Evolutionary conservation across 345 rosid species (phyloP).

Genomic region (Corchorus capsularis): DNA sequence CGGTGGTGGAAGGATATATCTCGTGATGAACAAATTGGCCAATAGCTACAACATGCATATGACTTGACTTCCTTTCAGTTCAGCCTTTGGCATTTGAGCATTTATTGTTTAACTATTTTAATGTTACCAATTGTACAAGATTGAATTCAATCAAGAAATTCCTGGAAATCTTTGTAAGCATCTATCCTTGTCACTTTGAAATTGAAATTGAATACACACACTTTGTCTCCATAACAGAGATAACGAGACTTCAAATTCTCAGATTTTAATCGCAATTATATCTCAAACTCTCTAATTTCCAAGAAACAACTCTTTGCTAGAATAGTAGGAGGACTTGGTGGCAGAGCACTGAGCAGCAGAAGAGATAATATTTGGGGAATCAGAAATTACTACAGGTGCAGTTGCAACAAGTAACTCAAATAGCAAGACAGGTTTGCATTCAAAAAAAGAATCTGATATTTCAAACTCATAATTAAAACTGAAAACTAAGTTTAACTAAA

Average conservation of each 20-base stretch:
- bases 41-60: too few species aligned
- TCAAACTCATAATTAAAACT: too few species aligned
- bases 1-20: slow-evolving; percentile 17
- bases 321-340: slow-evolving; percentile 76
- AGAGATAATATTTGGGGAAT: slow-evolving; percentile 69
- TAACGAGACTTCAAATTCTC: too few species aligned
- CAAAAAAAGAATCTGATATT: not conserved
- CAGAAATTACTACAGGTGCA: slow-evolving; percentile 73
- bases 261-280: too few species aligned
- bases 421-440: slow-evolving; percentile 60
- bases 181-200: not conserved
- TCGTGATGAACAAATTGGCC: slow-evolving; percentile 16
- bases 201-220: not conserved
- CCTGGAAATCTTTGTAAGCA: too few species aligned
- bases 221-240: too few species aligned
- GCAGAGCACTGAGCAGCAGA: slow-evolving; percentile 79
- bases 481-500: not conserved
- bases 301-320: slow-evolving; percentile 66
- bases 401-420: slow-evolving; percentile 64
- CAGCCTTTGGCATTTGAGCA: too few species aligned
- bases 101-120: too few species aligned
- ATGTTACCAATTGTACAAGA: too few species aligned
- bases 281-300: slow-evolving; percentile 51
- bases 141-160: too few species aligned
- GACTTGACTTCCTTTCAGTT: too few species aligned